A percentile compares a stretch with the other conserved stretches of the same genome.
Conservation (phyloP, 106 monocot species). For the Allium cepa region DNA sequence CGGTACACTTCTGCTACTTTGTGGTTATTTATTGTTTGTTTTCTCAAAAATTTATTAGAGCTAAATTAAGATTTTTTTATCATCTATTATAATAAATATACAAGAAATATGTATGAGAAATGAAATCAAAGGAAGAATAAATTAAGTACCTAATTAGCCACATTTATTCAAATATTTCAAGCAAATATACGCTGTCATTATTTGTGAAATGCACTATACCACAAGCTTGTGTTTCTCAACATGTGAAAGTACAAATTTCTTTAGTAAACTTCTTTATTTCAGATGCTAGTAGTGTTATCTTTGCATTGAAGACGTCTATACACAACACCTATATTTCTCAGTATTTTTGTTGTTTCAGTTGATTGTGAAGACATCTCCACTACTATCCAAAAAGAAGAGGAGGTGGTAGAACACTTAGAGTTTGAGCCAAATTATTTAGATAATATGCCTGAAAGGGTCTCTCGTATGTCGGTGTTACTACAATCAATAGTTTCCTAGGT, state of each 20-base stretch:
- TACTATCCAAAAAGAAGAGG: slow-evolving; percentile 75
- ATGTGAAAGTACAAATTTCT: slow-evolving; percentile 70
- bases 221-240: slow-evolving; percentile 71
- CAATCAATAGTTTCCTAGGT: slow-evolving; percentile 41
- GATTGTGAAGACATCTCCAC: slow-evolving; percentile 58
- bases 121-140: slow-evolving; percentile 1
- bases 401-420: slow-evolving; percentile 40
- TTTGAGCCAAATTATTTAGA: slow-evolving; percentile 53
- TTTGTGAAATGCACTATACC: slow-evolving; percentile 75
- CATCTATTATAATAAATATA: too few relatives aligned
- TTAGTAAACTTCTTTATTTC: slow-evolving; percentile 31
- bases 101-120: too few relatives aligned
- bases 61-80: too few relatives aligned
- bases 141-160: slow-evolving; percentile 47
- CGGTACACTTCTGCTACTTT: too few relatives aligned
- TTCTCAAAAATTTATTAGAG: too few relatives aligned
- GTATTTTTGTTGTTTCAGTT: slow-evolving; percentile 40
- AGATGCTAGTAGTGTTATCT: slow-evolving; percentile 32
- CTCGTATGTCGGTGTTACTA: slow-evolving; percentile 59
- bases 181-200: slow-evolving; percentile 52
- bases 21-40: too few relatives aligned
- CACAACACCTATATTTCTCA: slow-evolving; percentile 60
- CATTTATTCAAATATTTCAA: slow-evolving; percentile 59
- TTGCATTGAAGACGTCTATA: slow-evolving; percentile 65
- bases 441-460: slow-evolving; percentile 63